Base-by-base conservation (phyloP, 345 rosid species). In the Sonneratia alba region DNA sequence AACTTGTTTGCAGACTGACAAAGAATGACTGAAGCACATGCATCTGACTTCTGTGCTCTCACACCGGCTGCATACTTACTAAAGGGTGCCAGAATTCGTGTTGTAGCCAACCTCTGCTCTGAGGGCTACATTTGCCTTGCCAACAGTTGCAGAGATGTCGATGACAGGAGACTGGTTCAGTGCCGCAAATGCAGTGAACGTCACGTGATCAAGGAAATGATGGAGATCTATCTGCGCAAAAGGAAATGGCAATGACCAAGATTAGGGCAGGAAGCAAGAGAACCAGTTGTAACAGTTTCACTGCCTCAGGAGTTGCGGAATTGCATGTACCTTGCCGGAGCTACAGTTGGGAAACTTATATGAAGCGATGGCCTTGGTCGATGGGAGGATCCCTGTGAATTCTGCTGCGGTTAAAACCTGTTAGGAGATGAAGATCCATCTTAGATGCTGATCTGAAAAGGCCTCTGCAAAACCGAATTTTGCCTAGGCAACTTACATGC, bases 101-200 rank as follows among this genome's bases (percentile, higher is more conserved):
- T 91, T 92, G 71, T 91, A 95, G 21, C 97, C 89, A 59, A 93
- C 97, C 83, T 91, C 99, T 3, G 89, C 97, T 79, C 97, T 97
- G 80, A 91, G 89, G 72, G 96, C 89, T 77, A 95, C 80, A 53
- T 81, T 70, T 13, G 96, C 92, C 6, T 93, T 85, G 42, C 99
- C 97, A 7, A 90, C 77, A 70, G 97, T 90, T 61, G 91, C 91
- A 21, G 99, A 79, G 73, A 83, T 75, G 83, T 95, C 96, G 74
- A 91, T 73, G 12, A 69, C 48, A 16, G 98, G 95, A 73, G 87
- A 77, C 79, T 94, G 90, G 73, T 84, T 85, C 92, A 90, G 70
- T 69, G 90, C 87, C 76, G 82, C 73, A 3, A 90, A 78, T 24
- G 97, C 75, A 0, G 96, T 85, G 48, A 95, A 74, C 62, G 96